Evolutionary conservation across 345 rosid genomes (phyloP).

Genomic region (Aquilaria sinensis): DNA sequence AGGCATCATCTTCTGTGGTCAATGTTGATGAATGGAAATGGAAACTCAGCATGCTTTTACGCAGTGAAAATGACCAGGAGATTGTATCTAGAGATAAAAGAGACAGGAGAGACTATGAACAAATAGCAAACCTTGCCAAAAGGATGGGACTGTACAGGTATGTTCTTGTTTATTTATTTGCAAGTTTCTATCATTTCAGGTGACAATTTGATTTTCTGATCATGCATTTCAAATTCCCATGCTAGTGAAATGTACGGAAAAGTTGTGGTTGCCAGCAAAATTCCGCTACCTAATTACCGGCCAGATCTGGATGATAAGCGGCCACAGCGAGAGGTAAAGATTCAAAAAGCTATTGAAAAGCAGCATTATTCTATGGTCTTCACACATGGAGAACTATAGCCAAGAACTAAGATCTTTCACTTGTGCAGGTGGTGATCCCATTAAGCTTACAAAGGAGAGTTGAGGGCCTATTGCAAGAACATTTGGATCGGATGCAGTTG

Average conservation of each 20-base stretch:
- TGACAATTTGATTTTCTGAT: neutral
- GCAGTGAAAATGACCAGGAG: constrained; percentile 74
- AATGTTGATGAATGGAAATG: constrained; percentile 98
- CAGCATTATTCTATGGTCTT: neutral
- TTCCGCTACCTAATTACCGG: constrained; percentile 93
- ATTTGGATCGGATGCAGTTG: constrained; percentile 72
- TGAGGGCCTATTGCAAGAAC: constrained; percentile 89
- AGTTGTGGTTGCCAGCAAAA: constrained; percentile 94
- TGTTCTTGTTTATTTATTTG: neutral
- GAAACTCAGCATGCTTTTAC: constrained; percentile 78
- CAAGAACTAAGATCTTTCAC: constrained; percentile 1
- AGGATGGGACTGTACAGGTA: constrained; percentile 96
- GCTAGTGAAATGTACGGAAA: constrained; percentile 83
- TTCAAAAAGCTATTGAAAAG: constrained; percentile 13
- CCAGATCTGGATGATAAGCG: constrained; percentile 98
- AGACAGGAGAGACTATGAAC: constrained; percentile 95
- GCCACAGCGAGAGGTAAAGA: constrained; percentile 92
- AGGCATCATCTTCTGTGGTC: constrained; percentile 95
- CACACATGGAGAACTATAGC: constrained; percentile 4
- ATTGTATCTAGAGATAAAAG: constrained; percentile 83
- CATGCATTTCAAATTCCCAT: neutral
- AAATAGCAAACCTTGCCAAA: constrained; percentile 75
- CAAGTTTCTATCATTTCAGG: neutral
- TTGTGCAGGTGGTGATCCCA: constrained; percentile 71
- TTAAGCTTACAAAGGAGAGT: constrained; percentile 91